phyloP scores from a whole-genome alignment of 331 rosid genomes.

The Malus hybrid region DNA sequence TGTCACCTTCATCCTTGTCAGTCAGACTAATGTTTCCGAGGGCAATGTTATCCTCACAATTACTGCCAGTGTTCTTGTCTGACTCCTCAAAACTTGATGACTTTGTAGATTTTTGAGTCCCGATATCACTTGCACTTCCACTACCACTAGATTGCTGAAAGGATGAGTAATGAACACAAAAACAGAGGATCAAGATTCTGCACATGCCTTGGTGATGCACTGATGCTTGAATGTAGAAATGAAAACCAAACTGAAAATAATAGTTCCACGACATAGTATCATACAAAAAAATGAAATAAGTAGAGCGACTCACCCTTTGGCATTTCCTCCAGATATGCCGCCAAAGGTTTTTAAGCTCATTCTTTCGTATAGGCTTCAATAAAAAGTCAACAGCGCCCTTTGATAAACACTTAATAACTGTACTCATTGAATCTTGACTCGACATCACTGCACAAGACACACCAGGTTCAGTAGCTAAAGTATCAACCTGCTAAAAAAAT shows the following conservation, averaged over 20 bases:
- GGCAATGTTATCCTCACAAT: conserved; percentile 18
- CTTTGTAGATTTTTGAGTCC: conserved; percentile 4
- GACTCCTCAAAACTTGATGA: conserved; percentile 18
- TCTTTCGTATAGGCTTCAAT: conserved; percentile 22
- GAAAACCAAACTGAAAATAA: not conserved
- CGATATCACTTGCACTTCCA: conserved; percentile 24
- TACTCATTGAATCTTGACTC: conserved; percentile 4
- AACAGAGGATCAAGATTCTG: not conserved
- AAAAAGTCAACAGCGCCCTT: conserved; percentile 15
- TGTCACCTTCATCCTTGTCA: conserved; percentile 21
- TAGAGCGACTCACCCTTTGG: not conserved
- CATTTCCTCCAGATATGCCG: conserved; percentile 17
- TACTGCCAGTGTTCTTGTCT: conserved; percentile 20
- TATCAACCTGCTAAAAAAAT: not conserved
- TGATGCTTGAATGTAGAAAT: not conserved
- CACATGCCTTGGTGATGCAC: not conserved
- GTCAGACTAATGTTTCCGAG: conserved; percentile 12
- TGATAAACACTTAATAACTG: conserved; percentile 8
- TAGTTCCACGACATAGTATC: not conserved
- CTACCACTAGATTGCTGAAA: conserved; percentile 34
- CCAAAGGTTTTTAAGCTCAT: conserved; percentile 18
- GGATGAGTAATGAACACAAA: conserved; percentile 6
- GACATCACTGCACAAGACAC: conserved; percentile 21
- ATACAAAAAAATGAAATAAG: not conserved
- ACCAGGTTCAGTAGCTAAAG: not conserved